These are phyloP conservation scores for Kluyveromyces siamensis DNA, from an alignment of 805 yeast species.

Conservation along the genomic window DNA sequence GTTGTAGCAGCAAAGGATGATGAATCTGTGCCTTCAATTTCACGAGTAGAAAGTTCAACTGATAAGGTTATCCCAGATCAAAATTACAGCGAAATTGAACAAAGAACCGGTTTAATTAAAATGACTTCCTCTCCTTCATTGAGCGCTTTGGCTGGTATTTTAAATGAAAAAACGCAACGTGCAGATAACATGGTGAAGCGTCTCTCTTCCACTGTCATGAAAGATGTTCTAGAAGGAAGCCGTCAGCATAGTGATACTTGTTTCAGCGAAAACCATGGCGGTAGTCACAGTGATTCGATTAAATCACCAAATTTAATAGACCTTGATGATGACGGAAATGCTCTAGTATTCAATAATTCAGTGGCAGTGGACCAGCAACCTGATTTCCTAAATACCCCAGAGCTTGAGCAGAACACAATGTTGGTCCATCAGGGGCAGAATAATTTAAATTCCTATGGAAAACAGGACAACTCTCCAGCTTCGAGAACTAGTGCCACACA, in stretches of 20 bases:
- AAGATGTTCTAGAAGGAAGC: constrained; percentile 6
- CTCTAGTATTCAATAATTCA: constrained; percentile 5
- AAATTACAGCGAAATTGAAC: constrained; percentile 2
- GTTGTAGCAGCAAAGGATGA: neutral
- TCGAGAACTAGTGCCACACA: neutral
- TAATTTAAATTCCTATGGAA: neutral
- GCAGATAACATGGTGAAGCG: constrained; percentile 19
- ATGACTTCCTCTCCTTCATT: constrained; percentile 37
- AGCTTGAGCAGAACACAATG: neutral
- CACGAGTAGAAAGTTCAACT: neutral
- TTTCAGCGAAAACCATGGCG: neutral
- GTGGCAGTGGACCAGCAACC: constrained; percentile 12
- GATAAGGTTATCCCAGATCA: neutral
- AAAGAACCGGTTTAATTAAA: constrained; percentile 11
- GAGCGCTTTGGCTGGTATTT: constrained; percentile 34
- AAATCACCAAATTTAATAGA: constrained; percentile 32
- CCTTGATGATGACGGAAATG: constrained; percentile 21
- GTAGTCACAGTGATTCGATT: neutral
- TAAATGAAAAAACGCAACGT: constrained; percentile 29
- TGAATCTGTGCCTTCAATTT: neutral
- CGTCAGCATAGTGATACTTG: neutral
- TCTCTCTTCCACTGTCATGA: constrained; percentile 7
- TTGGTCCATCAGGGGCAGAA: neutral
- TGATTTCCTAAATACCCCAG: constrained; percentile 25
- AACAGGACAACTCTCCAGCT: neutral